Evolutionary conservation across 2,329 filamentous ascomycete genomes (phyloP), one percentile per base, ranked within the genome.

Genomic region (Penicillium occitanis): DNA sequence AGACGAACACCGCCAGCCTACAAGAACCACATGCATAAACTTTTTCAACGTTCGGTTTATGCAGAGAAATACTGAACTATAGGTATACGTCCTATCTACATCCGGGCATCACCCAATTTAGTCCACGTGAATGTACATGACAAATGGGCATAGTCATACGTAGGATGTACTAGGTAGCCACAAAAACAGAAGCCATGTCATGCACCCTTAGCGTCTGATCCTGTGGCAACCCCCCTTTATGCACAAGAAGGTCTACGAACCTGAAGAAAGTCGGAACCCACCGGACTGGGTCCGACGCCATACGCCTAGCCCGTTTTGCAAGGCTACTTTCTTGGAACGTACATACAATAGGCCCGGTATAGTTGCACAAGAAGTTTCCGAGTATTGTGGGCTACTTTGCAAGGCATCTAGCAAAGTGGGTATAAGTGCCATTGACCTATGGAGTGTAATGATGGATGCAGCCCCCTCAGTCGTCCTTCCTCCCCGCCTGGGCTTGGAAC

Each of bases 181-280:
- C 50, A 53, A 30, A 33, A n/a, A 5, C 30, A 22, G 6, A 8
- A 37, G 53, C 53, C 53, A 57, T 37, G n/a, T 22, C 53, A 57
- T 57, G 53, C 53, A 57, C 5, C 10, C n/a, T 25, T 57, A 17
- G 33, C n/a, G 53, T 57, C n/a, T 57, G 53, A 40, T 22, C 33
- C 30, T 57, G 25, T n/a, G 17, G 30, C 30, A 37, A 55, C n/a
- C n/a, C 48, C 46, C 22, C 19, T 25, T 40, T 33, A n/a, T 17
- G 35, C 3, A 3, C 8, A 46, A 61, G 19, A 13, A 22, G n/a
- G n/a, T n/a, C 25, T 30, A 33, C 13, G 25, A 53, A 53, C n/a
- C 53, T 57, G 33, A 55, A 37, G 53, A 57, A 57, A 22, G 10
- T 57, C 30, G 53, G 53, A 57, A 57, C 53, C 53, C 53, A 57